phyloP scores from a whole-genome alignment of 345 rosid species.

The Lumnitzera racemosa region DNA sequence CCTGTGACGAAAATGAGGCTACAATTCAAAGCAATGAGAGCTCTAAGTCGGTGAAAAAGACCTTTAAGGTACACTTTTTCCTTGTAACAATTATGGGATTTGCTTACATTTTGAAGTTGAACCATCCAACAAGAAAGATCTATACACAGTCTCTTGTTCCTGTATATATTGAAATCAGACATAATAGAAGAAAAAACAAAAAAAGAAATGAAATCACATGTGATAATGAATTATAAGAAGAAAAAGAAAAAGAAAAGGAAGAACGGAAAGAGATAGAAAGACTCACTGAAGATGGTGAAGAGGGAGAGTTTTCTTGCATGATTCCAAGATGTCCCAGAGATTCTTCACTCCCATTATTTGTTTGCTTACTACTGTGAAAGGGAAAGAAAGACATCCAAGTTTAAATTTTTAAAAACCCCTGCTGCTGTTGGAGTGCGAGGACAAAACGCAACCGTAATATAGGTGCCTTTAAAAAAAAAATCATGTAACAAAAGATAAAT shows the following conservation, averaged over 20 bases:
- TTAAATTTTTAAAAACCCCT: no score
- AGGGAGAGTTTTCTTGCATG: conserved; percentile 84
- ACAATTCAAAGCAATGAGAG: conserved; percentile 89
- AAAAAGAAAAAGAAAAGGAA: not conserved
- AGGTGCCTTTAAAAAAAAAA: no score
- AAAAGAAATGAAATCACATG: no score
- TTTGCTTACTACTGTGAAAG: not conserved
- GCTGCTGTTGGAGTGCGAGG: no score
- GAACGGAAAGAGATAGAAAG: not conserved
- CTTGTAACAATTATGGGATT: conserved; percentile 43
- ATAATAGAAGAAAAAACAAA: not conserved
- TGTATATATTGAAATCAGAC: conserved; percentile 4
- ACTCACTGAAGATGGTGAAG: conserved; percentile 77
- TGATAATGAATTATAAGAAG: no score
- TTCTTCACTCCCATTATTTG: conserved; percentile 73
- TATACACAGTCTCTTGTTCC: conserved; percentile 82
- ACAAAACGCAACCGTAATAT: no score
- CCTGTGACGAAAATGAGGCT: conserved; percentile 68
- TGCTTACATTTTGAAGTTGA: conserved; percentile 62
- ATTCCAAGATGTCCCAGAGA: conserved; percentile 78
- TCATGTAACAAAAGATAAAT: no score
- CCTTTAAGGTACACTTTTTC: conserved; percentile 59
- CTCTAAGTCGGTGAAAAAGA: conserved; percentile 82
- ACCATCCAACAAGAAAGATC: conserved; percentile 99
- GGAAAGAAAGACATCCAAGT: not conserved